phyloP scores from a whole-genome alignment of 371 early-diverging fungal genomes.

The Mucor circinelloides region DNA sequence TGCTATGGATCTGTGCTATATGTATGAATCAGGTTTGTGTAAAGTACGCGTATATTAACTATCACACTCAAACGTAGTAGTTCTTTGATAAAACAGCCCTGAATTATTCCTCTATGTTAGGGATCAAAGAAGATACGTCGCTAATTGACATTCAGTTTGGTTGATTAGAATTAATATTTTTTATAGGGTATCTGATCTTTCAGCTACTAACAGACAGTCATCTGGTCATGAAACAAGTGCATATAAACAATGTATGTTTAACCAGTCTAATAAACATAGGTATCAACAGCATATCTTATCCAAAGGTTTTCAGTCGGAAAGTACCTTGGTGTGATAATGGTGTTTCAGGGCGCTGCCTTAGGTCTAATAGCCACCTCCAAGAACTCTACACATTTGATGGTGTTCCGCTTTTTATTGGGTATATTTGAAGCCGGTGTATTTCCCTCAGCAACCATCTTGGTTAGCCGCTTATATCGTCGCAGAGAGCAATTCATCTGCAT shows the following conservation, averaged over 20 bases:
- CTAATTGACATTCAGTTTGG: slow-evolving; percentile 35
- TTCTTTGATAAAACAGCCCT: slow-evolving; percentile 48
- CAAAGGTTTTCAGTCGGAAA: slow-evolving; percentile 20
- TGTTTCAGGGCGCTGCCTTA: slow-evolving; percentile 20
- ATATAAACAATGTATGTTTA: no score
- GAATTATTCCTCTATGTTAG: slow-evolving; percentile 39
- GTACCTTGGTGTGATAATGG: slow-evolving; percentile 19
- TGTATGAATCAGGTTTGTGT: no score
- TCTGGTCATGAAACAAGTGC: no score
- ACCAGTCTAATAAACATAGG: no score
- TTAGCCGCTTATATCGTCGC: slow-evolving; percentile 22
- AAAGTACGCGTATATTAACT: no score
- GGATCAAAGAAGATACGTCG: slow-evolving; percentile 29
- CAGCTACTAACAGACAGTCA: background rate
- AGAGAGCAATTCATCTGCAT: slow-evolving; percentile 23
- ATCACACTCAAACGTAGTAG: slow-evolving; percentile 6
- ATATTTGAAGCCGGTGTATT: slow-evolving; percentile 26
- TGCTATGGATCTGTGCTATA: no score
- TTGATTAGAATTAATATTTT: slow-evolving; percentile 32
- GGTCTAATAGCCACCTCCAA: slow-evolving; percentile 6
- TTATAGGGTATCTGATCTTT: slow-evolving; percentile 19
- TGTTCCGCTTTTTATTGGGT: slow-evolving; percentile 26
- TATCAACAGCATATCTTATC: slow-evolving; percentile 12
- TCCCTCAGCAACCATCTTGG: slow-evolving; percentile 12
- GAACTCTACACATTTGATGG: slow-evolving; percentile 21